Conservation (phyloP, 768 basidiomycete genomes). For the Cubamyces sp. region DNA sequence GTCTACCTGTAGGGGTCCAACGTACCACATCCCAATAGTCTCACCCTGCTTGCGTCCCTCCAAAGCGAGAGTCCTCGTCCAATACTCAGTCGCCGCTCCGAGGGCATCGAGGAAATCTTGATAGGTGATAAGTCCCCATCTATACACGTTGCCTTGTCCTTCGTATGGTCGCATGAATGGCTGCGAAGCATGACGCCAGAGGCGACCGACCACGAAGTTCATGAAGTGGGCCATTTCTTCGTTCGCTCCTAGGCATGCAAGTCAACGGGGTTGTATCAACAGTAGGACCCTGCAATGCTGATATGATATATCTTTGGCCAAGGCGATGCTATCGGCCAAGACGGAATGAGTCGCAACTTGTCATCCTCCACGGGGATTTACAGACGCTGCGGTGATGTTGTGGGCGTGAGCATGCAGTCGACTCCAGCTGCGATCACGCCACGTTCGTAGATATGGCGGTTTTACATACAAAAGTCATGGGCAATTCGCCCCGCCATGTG, state of each 20-base stretch:
- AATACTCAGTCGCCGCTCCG: background rate
- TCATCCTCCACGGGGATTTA: too few relatives aligned
- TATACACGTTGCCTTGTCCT: background rate
- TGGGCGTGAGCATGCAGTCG: background rate
- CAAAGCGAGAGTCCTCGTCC: background rate
- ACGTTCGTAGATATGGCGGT: background rate
- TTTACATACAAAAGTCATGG: background rate
- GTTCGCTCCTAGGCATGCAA: too few relatives aligned
- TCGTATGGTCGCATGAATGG: slow-evolving; percentile 17
- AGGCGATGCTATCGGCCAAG: too few relatives aligned
- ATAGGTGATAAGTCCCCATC: slow-evolving; percentile 12
- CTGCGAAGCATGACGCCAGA: background rate
- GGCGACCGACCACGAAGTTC: slow-evolving; percentile 4
- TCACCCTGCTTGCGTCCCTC: slow-evolving; percentile 10
- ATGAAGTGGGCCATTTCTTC: slow-evolving; percentile 18
- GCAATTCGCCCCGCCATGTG: background rate
- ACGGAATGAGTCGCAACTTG: too few relatives aligned
- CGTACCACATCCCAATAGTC: slow-evolving; percentile 16
- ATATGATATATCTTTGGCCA: background rate
- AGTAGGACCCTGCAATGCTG: background rate
- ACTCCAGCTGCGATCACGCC: background rate
- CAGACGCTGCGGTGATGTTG: background rate
- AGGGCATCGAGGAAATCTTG: slow-evolving; percentile 12
- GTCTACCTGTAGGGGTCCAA: background rate
- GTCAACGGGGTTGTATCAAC: too few relatives aligned